Conservation (phyloP, 177 flowering plant genomes). For the Tripterygium wilfordii region DNA sequence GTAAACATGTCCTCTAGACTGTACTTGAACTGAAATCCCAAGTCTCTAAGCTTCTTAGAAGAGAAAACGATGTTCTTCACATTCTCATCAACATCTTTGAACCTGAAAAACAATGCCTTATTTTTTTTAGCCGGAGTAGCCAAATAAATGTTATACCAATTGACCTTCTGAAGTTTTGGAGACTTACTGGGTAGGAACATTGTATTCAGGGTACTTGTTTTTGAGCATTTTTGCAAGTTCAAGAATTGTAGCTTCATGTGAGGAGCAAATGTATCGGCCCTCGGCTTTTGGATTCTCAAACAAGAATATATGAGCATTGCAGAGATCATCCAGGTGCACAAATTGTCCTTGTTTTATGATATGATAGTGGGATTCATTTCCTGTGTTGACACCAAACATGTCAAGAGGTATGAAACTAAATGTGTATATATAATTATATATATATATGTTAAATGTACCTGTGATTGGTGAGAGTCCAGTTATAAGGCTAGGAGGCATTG, state of each 20-base stretch:
- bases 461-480: constrained; percentile 58
- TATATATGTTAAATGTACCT: constrained; percentile 16
- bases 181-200: constrained; percentile 48
- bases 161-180: too few relatives aligned
- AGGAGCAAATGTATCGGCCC: too few relatives aligned
- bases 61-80: constrained; percentile 40
- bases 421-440: too few relatives aligned
- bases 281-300: constrained; percentile 56
- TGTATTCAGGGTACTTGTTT: constrained; percentile 50
- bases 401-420: too few relatives aligned
- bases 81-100: constrained; percentile 36
- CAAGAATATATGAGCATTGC: constrained; percentile 57
- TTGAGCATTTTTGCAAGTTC: constrained; percentile 42
- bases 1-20: constrained; percentile 72
- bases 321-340: constrained; percentile 72
- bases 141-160: too few relatives aligned
- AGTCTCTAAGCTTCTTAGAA: constrained; percentile 61
- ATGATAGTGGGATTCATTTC: constrained; percentile 49
- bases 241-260: too few relatives aligned
- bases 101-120: constrained; percentile 43
- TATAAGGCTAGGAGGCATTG: constrained; percentile 68
- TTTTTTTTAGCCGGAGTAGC: too few relatives aligned
- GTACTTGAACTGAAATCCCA: constrained; percentile 68
- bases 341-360: constrained; percentile 52
- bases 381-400: constrained; percentile 20